Percentiles rank a stretch among this genome's conserved stretches.
phyloP scores from a whole-genome alignment of 2,329 filamentous ascomycete genomes.

The Diplodia scrobiculata region DNA sequence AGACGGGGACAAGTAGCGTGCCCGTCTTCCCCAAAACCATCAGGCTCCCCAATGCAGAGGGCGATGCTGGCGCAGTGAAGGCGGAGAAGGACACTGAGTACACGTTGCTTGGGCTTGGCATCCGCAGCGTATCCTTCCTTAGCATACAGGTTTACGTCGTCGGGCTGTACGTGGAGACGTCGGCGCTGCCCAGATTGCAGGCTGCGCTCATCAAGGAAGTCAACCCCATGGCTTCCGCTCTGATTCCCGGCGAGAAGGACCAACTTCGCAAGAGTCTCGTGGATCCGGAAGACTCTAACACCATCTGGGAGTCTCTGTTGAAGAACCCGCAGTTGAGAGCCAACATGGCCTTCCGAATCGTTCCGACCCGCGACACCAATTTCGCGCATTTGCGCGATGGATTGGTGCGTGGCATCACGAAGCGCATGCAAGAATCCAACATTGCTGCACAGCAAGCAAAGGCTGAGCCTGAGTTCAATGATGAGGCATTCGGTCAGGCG shows the following conservation, averaged over 20 bases:
- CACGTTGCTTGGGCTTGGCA: conserved; percentile 82
- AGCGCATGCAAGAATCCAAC: conserved; percentile 63
- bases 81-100: conserved; percentile 62
- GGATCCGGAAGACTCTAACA: conserved; percentile 68
- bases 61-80: conserved; percentile 27
- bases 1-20: conserved; percentile 79
- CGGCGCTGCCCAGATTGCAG: conserved; percentile 81
- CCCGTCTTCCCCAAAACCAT: conserved; percentile 76
- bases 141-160: conserved; percentile 92
- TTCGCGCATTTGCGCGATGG: conserved; percentile 91
- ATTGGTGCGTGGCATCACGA: conserved; percentile 82
- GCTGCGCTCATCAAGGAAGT: conserved; percentile 72
- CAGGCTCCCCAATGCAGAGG: conserved; percentile 55
- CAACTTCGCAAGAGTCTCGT: conserved; percentile 68
- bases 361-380: conserved; percentile 90
- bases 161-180: conserved; percentile 83
- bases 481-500: conserved; percentile 74
- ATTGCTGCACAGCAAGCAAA: conserved; percentile 48
- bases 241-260: conserved; percentile 80
- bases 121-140: conserved; percentile 86
- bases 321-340: conserved; percentile 39
- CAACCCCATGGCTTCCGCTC: conserved; percentile 75
- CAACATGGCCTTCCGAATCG: conserved; percentile 74
- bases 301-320: conserved; percentile 74
- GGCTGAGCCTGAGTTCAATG: conserved; percentile 56